Conservation (phyloP, 1,284 basidiomycete species). For the Ganoderma sinense region DNA sequence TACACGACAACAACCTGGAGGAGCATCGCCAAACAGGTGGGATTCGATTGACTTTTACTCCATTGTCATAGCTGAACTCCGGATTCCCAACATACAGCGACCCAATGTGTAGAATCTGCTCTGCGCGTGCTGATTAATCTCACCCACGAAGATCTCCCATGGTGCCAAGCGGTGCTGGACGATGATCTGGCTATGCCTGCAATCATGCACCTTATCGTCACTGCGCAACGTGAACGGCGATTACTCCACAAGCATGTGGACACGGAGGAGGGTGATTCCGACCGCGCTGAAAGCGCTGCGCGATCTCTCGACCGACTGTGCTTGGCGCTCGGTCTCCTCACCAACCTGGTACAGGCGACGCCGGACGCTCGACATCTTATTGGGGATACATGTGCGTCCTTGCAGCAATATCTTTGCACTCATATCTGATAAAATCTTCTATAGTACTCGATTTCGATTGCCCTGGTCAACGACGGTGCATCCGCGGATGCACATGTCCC, state of each 20-base stretch:
- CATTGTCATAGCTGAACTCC: background rate
- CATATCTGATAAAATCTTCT: constrained; percentile 10
- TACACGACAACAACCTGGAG: constrained; percentile 34
- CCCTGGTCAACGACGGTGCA: constrained; percentile 52
- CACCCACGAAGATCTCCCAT: constrained; percentile 63
- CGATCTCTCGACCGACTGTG: constrained; percentile 67
- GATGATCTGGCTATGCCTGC: constrained; percentile 53
- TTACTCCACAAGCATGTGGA: constrained; percentile 25
- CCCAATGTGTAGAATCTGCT: constrained; percentile 59
- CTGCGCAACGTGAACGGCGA: constrained; percentile 39
- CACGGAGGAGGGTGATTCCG: constrained; percentile 29
- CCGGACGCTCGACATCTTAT: constrained; percentile 52
- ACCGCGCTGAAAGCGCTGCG: constrained; percentile 40
- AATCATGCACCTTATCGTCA: constrained; percentile 53
- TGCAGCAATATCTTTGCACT: background rate
- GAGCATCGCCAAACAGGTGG: constrained; percentile 31
- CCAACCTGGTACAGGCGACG: constrained; percentile 72
- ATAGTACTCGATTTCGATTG: constrained; percentile 59
- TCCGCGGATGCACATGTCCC: constrained; percentile 56
- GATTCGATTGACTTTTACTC: background rate
- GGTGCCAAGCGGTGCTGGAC: constrained; percentile 58
- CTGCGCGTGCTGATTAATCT: constrained; percentile 74
- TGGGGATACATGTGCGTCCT: constrained; percentile 54
- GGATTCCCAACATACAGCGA: constrained; percentile 40
- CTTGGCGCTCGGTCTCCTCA: constrained; percentile 72